phyloP scores from a whole-genome alignment of 495 filamentous ascomycete genomes.

The Penicillium mononematosum region DNA sequence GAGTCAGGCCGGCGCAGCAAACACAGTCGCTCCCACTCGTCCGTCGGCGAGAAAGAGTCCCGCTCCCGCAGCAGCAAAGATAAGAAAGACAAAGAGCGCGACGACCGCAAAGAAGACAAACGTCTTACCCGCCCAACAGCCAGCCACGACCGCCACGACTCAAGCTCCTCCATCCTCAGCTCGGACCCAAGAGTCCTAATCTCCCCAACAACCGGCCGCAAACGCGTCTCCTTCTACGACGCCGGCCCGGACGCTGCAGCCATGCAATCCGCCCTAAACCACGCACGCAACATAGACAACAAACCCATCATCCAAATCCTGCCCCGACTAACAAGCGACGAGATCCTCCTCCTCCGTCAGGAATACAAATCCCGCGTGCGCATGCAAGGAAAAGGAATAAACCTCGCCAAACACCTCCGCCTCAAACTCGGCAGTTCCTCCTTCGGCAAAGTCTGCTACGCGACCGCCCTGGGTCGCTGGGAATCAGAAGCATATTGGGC shows the following conservation, averaged over 20 bases:
- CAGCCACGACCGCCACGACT: conserved; percentile 30
- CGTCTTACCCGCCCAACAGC: conserved; percentile 28
- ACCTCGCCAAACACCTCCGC: conserved; percentile 95
- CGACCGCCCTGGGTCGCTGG: conserved; percentile 86
- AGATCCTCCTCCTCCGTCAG: conserved; percentile 74
- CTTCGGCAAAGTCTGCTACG: conserved; percentile 87
- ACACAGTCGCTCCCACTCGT: conserved; percentile 30
- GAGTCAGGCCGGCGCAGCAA: conserved; percentile 37
- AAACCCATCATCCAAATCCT: conserved; percentile 78
- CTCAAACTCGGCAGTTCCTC: conserved; percentile 64
- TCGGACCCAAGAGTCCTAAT: conserved; percentile 31
- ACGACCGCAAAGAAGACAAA: conserved; percentile 36
- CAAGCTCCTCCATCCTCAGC: conserved; percentile 22
- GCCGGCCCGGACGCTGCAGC: conserved; percentile 72
- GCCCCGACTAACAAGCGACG: conserved; percentile 77
- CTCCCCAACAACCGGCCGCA: conserved; percentile 34
- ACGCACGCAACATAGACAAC: conserved; percentile 61
- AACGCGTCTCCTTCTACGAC: conserved; percentile 67
- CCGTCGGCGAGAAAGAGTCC: conserved; percentile 24
- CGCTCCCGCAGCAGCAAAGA: conserved; percentile 16
- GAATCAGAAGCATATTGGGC: conserved; percentile 97
- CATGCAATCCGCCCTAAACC: conserved; percentile 72
- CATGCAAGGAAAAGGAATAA: conserved; percentile 78
- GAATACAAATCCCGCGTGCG: conserved; percentile 92
- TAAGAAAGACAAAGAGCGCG: conserved; percentile 22